These are phyloP conservation scores for Vaccinium darrowii DNA, from an alignment of 148 eudicot genomes.

Conservation along the genomic window DNA sequence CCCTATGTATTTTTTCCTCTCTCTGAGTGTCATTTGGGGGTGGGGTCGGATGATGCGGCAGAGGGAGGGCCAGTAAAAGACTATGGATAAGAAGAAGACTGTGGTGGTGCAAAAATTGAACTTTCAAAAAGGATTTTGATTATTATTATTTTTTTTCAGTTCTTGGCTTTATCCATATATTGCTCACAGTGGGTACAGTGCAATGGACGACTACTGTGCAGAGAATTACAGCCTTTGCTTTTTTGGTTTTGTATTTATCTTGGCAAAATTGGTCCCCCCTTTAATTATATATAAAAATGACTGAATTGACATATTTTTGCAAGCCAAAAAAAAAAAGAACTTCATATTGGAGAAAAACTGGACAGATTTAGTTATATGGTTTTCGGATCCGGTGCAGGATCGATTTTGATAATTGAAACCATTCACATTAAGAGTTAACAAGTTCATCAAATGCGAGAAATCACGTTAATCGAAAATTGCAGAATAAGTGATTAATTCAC, in stretches of 20 bases:
- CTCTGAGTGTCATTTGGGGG: neutral
- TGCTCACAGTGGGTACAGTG: constrained; percentile 9
- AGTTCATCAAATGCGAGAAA: neutral
- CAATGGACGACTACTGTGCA: neutral
- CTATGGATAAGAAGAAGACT: neutral
- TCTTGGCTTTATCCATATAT: constrained; percentile 3
- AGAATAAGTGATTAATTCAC: neutral
- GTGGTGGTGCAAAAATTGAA: neutral
- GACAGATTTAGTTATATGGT: neutral
- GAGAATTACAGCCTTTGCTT: constrained; percentile 17
- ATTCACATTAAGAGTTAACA: neutral
- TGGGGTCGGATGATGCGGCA: neutral
- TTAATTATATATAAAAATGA: neutral
- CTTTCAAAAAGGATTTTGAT: neutral
- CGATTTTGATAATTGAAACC: neutral
- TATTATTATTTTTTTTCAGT: neutral
- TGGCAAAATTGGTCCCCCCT: neutral
- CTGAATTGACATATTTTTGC: neutral
- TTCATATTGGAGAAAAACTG: neutral
- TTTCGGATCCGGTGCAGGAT: too few relatives aligned
- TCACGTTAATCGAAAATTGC: neutral
- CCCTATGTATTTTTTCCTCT: neutral
- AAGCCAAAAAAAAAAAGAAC: too few relatives aligned
- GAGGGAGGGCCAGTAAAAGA: neutral
- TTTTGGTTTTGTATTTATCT: neutral